Base-by-base conservation (phyloP, 2,329 filamentous ascomycete genomes). In the Penicillium crustosum region DNA sequence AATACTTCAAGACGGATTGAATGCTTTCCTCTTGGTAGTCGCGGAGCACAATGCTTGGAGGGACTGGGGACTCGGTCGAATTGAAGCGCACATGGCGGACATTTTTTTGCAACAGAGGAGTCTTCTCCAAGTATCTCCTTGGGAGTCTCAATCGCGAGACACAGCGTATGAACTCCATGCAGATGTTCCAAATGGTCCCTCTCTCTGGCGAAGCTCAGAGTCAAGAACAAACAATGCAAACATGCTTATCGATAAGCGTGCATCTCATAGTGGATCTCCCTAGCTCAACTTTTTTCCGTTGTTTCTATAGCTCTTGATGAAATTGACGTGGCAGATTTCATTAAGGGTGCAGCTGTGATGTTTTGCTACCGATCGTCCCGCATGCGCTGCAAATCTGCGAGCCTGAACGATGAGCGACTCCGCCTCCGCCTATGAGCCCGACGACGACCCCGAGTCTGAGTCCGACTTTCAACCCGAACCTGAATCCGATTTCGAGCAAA, bases 11-110 rank as follows among this genome's bases (percentile, higher is more conserved):
- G 3, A 96, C 89, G 0, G 91, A 87, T 68, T 90, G 85, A 60
- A 97, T 95, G 70, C 91, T 95, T 81, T 96, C 91, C 78, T 94
- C 88, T 72, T 97, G 93, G 70, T 96, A 97, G 66, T 89, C 81
- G 64, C 92, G 89, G 42, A 96, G 85, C 55, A 82, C 82, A 53
- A 93, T 78, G 41, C 73, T 70, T 15, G 68, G 64, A 25, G 47
- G 47, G 23, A 59, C 44, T 36, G 61, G 58, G 27, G 62, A 39
- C 57, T 47, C 57, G 42, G 65, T 71, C 25, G 66, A 66, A 49
- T 64, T 67, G 49, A 61, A 68, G 48, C 68, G 67, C 36, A 54
- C 50, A 38, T 54, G 51, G 12, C 25, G 19, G 70, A 74, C 57
- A 65, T 29, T 58, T 73, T 52, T 66, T 68, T 44, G 61, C 61